Evolutionary conservation across 495 filamentous ascomycete species (phyloP), one percentile per base, ranked within the genome.

Genomic region (Umbilicaria muhlenbergii): DNA sequence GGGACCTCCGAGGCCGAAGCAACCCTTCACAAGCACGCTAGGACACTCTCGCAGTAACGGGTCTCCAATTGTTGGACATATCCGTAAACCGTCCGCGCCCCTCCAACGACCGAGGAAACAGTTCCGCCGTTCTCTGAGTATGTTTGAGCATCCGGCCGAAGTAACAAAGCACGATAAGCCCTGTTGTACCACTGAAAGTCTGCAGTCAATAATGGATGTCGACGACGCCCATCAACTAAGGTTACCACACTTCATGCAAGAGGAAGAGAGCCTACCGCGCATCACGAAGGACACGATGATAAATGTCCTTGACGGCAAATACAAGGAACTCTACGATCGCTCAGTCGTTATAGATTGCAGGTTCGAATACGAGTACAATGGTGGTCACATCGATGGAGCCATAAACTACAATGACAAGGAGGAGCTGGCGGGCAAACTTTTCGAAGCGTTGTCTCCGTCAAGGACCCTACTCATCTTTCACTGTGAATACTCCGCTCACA

Each of bases 311-410:
- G 82, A 94, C 60, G 85, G 85, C 33, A 81, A 83, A 51, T 95
- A 78, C 58, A 74, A 75, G 45, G 68, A 75, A 13, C 52, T 71
- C 2, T 96, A 79, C 53, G 77, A 83, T 41, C 72, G 85, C 46
- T 77, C 81, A 48, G 70, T 91, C 58, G 67, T 99, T 50, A 77
- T 99, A 41, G 92, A 99, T 54, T 99, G 92, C 57, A 83, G 91
- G 11, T 99, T 99, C 58, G 92, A 96, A 62, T 99, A 96, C 59
- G 92, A 99, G 62, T 99, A 88, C 59, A 80, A 93, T 28, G 92
- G 92, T 36, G 92, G 92, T 14, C 92, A 99, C 56, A 94, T 99
- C 48, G 71, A 83, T 39, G 82, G 83, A 0, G 92, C 92, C 31
- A 64, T 93, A 54, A 99, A 99, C 64, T 86, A 82, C 66, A 95